Percentiles rank a stretch among this genome's conserved stretches.
These are phyloP conservation scores for Clohesyomyces aquaticus DNA, from an alignment of 495 filamentous ascomycete species.

Conservation along the genomic window DNA sequence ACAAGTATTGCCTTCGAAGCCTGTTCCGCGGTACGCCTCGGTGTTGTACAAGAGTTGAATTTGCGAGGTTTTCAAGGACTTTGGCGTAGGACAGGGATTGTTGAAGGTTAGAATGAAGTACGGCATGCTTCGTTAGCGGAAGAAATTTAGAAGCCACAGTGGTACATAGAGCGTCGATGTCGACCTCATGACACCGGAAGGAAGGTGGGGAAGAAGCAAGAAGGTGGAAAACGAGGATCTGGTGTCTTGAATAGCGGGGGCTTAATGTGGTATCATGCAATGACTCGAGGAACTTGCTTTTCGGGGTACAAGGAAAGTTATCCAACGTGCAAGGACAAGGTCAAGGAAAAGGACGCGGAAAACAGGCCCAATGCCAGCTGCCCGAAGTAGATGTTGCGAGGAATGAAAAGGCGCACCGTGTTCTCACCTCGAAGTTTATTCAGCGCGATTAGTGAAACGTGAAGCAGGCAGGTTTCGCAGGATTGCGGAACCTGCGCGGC, in stretches of 20 bases:
- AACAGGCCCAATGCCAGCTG: neutral
- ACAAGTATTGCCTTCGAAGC: neutral
- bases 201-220: slow-evolving; percentile 5
- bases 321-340: neutral
- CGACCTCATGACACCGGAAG: slow-evolving; percentile 6
- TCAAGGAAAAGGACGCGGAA: neutral
- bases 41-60: neutral
- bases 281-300: neutral
- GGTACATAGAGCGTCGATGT: neutral
- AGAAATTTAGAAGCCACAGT: slow-evolving; percentile 4
- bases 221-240: neutral
- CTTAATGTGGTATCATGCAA: neutral
- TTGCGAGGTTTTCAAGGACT: neutral
- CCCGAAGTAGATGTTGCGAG: neutral
- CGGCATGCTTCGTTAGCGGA: neutral
- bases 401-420: slow-evolving; percentile 3
- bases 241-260: neutral
- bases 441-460: neutral
- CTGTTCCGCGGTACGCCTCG: neutral
- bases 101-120: neutral
- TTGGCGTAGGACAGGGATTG: neutral
- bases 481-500: neutral
- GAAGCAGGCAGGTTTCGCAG: neutral
- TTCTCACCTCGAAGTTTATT: neutral
- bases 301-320: too few relatives aligned